Percentiles rank a stretch among this genome's conserved stretches.
phyloP scores from a whole-genome alignment of 2,329 filamentous ascomycete genomes.

The Colletotrichum liriopes region DNA sequence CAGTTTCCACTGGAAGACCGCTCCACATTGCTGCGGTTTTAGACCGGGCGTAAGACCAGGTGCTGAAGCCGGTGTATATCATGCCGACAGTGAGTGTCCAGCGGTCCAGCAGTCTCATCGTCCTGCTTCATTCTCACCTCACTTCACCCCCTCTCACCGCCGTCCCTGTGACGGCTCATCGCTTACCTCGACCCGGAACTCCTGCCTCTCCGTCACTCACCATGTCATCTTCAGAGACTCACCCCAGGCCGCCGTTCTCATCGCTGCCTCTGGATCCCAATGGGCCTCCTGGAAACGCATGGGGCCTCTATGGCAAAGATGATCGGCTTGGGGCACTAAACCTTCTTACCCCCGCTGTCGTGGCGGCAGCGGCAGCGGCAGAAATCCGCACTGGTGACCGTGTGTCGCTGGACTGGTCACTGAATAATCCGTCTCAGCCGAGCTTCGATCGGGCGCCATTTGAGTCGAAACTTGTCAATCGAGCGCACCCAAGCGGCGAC shows the following conservation, averaged over 20 bases:
- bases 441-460: constrained; percentile 53
- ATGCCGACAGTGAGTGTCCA: constrained; percentile 7
- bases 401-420: constrained; percentile 54
- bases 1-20: not conserved
- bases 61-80: constrained; percentile 19
- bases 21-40: not conserved
- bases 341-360: constrained; percentile 66
- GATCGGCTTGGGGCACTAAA: constrained; percentile 71
- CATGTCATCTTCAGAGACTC: constrained; percentile 6
- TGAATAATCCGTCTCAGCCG: constrained; percentile 51
- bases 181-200: not conserved
- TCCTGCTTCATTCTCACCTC: not conserved
- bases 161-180: not conserved
- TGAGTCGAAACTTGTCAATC: constrained; percentile 57
- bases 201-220: not conserved
- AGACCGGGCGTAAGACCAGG: not conserved
- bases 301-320: constrained; percentile 67
- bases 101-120: not conserved
- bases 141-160: not conserved
- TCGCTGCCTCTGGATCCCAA: constrained; percentile 64
- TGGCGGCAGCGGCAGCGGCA: constrained; percentile 44
- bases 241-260: constrained; percentile 31
- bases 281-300: constrained; percentile 68
- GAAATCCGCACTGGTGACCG: constrained; percentile 45
- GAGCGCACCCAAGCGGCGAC: constrained; percentile 49